phyloP scores from a whole-genome alignment of 352 stramenopile species.

The Thraustotheca clavata region DNA sequence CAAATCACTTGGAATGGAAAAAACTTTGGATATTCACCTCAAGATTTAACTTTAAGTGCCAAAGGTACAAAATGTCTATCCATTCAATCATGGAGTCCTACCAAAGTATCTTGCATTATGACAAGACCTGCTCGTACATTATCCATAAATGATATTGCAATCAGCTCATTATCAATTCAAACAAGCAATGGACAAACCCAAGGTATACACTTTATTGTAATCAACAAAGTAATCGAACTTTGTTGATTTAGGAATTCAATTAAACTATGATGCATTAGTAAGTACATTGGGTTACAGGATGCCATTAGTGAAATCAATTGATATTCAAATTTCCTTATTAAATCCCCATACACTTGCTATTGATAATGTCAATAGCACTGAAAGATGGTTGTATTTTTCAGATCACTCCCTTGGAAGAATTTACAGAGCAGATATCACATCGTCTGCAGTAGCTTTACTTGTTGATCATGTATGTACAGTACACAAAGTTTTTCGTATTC shows the following conservation, averaged over 20 bases:
- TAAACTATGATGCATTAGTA: background rate
- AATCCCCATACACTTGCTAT: constrained; percentile 7
- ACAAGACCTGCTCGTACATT: background rate
- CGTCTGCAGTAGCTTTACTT: background rate
- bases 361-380: background rate
- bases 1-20: constrained; percentile 3
- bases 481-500: too few species aligned
- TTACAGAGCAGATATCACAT: background rate
- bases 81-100: constrained; percentile 8
- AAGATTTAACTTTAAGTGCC: background rate
- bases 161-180: background rate
- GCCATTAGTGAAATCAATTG: background rate
- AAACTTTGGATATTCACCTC: background rate
- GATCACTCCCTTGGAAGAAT: background rate
- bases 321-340: background rate
- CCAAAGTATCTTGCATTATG: constrained; percentile 4
- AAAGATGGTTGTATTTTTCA: constrained; percentile 1
- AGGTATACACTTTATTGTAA: background rate
- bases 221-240: background rate
- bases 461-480: background rate
- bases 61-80: background rate
- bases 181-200: background rate
- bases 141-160: background rate
- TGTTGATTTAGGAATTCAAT: background rate
- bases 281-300: background rate